Base-by-base conservation (phyloP, 2,329 filamentous ascomycete species). In the Epichloe gansuensis region DNA sequence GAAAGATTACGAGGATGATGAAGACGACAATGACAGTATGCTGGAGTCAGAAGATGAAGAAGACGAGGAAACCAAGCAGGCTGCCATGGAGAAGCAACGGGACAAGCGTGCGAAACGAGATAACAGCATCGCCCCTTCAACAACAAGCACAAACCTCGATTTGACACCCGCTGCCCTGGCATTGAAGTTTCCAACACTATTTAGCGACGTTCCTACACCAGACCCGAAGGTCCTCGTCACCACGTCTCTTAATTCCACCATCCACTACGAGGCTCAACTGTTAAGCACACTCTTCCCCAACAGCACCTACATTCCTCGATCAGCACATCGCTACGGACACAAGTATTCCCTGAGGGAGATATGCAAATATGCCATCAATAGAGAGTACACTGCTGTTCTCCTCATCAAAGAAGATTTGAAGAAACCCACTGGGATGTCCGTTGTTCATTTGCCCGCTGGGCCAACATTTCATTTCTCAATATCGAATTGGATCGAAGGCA, bases 311-410 rank as follows among this genome's bases (percentile, higher is more conserved):
- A 86, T 98, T 59, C 87, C 83, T 2, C 85, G 93, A 53, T 89
- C 87, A 7, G 81, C 83, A 11, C 89, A 96, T 67, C 82, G 82
- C 50, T 89, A 90, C 67, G 81, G 82, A 8, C 83, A 96, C 75
- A 94, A 95, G 65, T 97, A 95, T 73, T 91, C 85, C 25, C 77
- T 98, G 25, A 80, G 87, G 48, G 93, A 98, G 67, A 97, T 98
- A 58, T 81, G 86, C 61, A 80, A 82, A 57, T 97, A 91, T 64
- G 91, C 91, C 38, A 68, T 80, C 13, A 89, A 91, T 61, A 78
- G 89, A 45, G 81, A 85, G 41, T 97, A 87, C 70, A 95, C 89
- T 0, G 80, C 89, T 25, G 75, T 98, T 3, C 72, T 96, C 2
- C 80, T 98, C 15, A 73, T 96, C 15, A 88, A 89, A 63, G 90